Evolutionary conservation across 2,329 filamentous ascomycete species (phyloP).

Genomic region (Metarhizium robertsii): DNA sequence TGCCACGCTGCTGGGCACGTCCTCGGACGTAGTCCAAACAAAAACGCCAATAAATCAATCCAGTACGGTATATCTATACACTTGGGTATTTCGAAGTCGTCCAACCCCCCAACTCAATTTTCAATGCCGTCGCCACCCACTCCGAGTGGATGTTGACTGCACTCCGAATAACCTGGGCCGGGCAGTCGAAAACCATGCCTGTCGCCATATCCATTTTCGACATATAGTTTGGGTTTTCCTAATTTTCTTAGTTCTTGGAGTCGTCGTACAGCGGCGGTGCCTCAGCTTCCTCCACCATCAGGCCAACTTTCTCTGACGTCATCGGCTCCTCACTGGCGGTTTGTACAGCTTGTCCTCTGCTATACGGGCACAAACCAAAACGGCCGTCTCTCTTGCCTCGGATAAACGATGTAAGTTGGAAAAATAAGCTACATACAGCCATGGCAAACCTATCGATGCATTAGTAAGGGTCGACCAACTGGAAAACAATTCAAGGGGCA

Average conservation of each 20-base stretch:
- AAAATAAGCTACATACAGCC: conserved; percentile 49
- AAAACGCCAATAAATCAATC: neutral
- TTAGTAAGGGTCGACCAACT: conserved; percentile 15
- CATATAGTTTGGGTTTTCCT: neutral
- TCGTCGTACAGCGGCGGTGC: conserved; percentile 18
- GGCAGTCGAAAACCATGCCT: neutral
- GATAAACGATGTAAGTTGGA: conserved; percentile 48
- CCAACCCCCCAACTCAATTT: neutral
- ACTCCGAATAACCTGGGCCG: neutral
- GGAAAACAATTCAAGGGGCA: neutral
- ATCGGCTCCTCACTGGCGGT: neutral
- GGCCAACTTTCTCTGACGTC: conserved; percentile 40
- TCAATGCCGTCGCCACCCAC: neutral
- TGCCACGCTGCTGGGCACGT: neutral
- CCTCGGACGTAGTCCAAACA: neutral
- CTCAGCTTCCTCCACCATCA: conserved; percentile 31
- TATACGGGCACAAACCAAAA: conserved; percentile 7
- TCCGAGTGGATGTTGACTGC: neutral
- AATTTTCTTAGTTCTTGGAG: conserved; percentile 12
- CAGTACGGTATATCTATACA: neutral
- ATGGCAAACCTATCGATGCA: conserved; percentile 45
- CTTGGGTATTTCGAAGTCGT: neutral
- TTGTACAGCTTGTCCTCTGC: neutral
- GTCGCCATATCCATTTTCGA: too few species aligned
- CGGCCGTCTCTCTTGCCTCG: conserved; percentile 9